Evolutionary conservation across 345 rosid species (phyloP), one percentile per base, ranked within the genome.

Genomic region (Eucalyptus guilfoylei): DNA sequence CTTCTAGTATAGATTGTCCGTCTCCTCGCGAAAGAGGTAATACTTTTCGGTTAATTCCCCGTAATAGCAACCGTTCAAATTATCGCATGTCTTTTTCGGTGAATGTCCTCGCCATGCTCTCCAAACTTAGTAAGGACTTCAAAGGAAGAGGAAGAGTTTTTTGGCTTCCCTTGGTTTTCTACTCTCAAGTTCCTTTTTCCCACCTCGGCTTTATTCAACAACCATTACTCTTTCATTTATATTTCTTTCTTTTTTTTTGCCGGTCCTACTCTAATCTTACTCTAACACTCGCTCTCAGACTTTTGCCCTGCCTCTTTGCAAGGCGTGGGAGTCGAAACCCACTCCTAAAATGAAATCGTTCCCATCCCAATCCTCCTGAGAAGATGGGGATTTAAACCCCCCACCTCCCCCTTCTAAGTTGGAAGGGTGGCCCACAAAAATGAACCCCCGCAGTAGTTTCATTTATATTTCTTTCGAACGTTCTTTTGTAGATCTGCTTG

Each of bases 1-100:
- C 0, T 52, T 19, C 24, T 52, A 0, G 4, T 52, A 52, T 1
- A 7, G 4, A 52, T 3, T 52, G 0, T 52, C 55, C 24, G 55
- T 23, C 4, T 52, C 55, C 55, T 19, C 6, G 2, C 7, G 21
- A 5, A 69, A 16, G 6, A 67, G 80, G 80, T 69, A 69, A 34
- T 5, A 69, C 13, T 16, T 32, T 1, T 32, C 13, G 44, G 12
- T 34, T 34, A 69, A 34, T 69, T 5, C 42, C 80, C 42, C 19
- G 42, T 32, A 16, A 9, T 69, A 69, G 24, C 4, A 72, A 72
- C 7, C 7, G 4, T 72, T 34, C 4, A 10, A 34, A 8, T 72
- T 72, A 26, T 72, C 45, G 26, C 45, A 19, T 34, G 81, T 17
- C 14, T 37, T 72, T 17, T 69, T 34, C 80, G 2, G 24, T 17